A percentile compares a stretch with the other conserved stretches of the same genome.
These are phyloP conservation scores for Grammothele lineata DNA, from an alignment of 768 basidiomycete species.

Conservation along the genomic window DNA sequence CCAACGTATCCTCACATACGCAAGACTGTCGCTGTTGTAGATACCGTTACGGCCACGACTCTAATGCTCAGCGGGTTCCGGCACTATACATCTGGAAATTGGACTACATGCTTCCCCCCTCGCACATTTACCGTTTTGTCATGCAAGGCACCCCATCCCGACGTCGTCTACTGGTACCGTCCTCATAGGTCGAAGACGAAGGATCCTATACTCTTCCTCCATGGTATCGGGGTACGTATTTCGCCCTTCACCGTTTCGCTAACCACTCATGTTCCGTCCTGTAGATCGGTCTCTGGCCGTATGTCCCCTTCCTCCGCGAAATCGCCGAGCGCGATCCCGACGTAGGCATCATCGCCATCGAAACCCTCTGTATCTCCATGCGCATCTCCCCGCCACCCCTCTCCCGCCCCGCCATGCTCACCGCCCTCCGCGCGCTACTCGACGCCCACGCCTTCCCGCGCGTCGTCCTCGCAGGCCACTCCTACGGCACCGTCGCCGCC, in stretches of 20 bases:
- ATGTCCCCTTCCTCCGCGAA: conserved; percentile 46
- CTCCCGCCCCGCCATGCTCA: conserved; percentile 35
- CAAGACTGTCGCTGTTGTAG: conserved; percentile 52
- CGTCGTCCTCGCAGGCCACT: conserved; percentile 50
- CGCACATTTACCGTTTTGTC: conserved; percentile 46
- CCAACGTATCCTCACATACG: background rate
- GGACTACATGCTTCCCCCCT: conserved; percentile 47
- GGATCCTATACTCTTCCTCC: conserved; percentile 57
- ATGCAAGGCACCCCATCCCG: conserved; percentile 27
- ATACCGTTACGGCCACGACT: conserved; percentile 37
- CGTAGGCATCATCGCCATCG: conserved; percentile 54
- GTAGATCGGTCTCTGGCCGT: conserved; percentile 62
- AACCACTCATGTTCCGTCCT: background rate
- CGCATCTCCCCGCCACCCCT: conserved; percentile 54
- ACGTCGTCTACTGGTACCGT: conserved; percentile 44
- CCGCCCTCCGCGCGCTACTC: conserved; percentile 42
- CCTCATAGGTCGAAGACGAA: conserved; percentile 45
- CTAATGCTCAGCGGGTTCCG: conserved; percentile 45
- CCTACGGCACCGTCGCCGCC: conserved; percentile 57
- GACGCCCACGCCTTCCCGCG: conserved; percentile 34
- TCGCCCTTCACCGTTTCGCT: background rate
- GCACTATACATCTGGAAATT: conserved; percentile 40
- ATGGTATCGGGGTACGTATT: conserved; percentile 57
- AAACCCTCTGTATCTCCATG: conserved; percentile 56
- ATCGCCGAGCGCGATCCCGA: conserved; percentile 41